A percentile compares a stretch with the other conserved stretches of the same genome.
Evolutionary conservation across 257 asterid species (phyloP).

Genomic region (Buddleja alternifolia): DNA sequence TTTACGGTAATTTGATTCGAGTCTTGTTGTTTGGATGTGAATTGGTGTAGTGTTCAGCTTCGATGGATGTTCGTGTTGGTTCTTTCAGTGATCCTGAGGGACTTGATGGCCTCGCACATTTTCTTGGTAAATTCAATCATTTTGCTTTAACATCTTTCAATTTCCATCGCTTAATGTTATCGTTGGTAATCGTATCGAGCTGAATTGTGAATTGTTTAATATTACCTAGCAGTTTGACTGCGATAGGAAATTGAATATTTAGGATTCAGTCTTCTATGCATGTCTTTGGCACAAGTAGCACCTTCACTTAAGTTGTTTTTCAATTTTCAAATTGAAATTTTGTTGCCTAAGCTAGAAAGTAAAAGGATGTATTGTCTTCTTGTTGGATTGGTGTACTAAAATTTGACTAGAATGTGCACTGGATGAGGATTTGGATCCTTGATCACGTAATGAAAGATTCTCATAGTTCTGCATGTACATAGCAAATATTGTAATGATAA

Average conservation of each 20-base stretch:
- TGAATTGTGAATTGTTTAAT: not conserved
- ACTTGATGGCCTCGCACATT: slow-evolving; percentile 97
- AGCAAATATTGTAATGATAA: not conserved
- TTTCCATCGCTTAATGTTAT: not conserved
- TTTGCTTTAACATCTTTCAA: not conserved
- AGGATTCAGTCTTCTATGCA: not conserved
- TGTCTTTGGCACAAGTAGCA: not conserved
- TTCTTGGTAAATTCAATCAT: slow-evolving; percentile 64
- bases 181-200: no score
- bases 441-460: not conserved
- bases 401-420: not conserved
- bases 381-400: not conserved
- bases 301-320: not conserved
- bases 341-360: not conserved
- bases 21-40: slow-evolving; percentile 15
- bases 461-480: not conserved
- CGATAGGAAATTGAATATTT: not conserved
- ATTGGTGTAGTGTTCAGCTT: slow-evolving; percentile 90
- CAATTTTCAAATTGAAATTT: not conserved
- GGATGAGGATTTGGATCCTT: not conserved
- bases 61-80: slow-evolving; percentile 96
- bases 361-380: not conserved
- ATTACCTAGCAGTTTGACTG: not conserved
- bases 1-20: slow-evolving; percentile 4
- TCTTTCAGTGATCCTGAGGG: slow-evolving; percentile 93